Evolutionary conservation across 1,284 basidiomycete species (phyloP).

Genomic region (Tetrapyrgos nigripes): DNA sequence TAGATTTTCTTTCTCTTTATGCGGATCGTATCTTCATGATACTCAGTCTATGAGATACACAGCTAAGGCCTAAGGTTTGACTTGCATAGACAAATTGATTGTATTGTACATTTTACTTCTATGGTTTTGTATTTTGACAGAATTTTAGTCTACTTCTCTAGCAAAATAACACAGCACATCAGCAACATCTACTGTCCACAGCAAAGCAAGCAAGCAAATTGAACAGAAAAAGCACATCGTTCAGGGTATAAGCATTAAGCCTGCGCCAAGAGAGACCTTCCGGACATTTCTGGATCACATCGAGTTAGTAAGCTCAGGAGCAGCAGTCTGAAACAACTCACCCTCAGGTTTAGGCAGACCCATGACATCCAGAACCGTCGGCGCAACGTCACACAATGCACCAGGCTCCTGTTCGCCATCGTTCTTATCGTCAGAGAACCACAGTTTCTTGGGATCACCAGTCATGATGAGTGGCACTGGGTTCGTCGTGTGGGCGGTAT

Average conservation of each 20-base stretch:
- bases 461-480: constrained; percentile 66
- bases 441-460: constrained; percentile 38
- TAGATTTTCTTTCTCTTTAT: background rate
- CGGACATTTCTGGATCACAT: constrained; percentile 56
- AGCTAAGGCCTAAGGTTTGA: background rate
- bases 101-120: background rate
- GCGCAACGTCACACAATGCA: constrained; percentile 87
- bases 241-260: background rate
- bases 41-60: background rate
- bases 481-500: constrained; percentile 88
- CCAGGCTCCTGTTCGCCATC: constrained; percentile 50
- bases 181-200: too few species aligned
- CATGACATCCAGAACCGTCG: constrained; percentile 82
- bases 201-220: background rate
- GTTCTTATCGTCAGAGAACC: constrained; percentile 47
- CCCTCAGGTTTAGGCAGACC: constrained; percentile 67
- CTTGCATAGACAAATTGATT: background rate
- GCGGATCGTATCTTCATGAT: too few species aligned
- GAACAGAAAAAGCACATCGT: background rate
- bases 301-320: background rate
- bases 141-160: background rate
- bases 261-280: constrained; percentile 54
- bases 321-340: constrained; percentile 31
- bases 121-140: background rate
- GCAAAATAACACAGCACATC: too few species aligned